phyloP scores from a whole-genome alignment of 2,329 filamentous ascomycete genomes.

The Verticillium tricorpus region DNA sequence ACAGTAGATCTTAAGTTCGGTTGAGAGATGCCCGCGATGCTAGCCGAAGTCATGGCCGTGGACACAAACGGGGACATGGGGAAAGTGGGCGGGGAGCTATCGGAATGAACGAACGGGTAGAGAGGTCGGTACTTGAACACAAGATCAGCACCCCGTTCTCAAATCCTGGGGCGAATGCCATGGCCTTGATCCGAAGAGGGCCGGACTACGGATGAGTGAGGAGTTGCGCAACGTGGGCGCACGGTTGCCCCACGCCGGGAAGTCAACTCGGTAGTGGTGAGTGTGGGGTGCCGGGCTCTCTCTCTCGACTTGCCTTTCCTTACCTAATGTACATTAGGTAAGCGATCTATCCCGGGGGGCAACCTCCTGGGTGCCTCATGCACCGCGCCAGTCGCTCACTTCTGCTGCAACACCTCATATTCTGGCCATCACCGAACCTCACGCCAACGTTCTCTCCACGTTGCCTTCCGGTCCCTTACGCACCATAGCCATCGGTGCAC shows the following conservation, averaged over 20 bases:
- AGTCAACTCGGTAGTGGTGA: constrained; percentile 1
- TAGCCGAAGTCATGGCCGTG: background rate
- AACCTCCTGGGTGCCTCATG: too few species aligned
- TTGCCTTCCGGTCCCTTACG: too few species aligned
- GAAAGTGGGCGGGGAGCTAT: background rate
- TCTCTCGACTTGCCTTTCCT: background rate
- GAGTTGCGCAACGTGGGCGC: background rate
- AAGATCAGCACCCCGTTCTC: background rate
- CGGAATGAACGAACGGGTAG: background rate
- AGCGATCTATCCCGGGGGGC: background rate
- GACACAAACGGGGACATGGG: background rate
- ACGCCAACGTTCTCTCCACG: too few species aligned
- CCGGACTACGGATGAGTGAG: background rate
- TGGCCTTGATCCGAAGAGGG: background rate
- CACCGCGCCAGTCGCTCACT: too few species aligned
- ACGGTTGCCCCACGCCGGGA: constrained; percentile 1
- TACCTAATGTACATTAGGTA: background rate
- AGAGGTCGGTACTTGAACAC: constrained; percentile 1
- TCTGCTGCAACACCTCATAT: too few species aligned
- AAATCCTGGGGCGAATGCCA: background rate
- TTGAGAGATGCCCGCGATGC: background rate
- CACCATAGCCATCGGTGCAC: too few species aligned
- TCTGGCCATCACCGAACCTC: too few species aligned
- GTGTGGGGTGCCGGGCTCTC: background rate
- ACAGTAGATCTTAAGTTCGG: background rate